phyloP scores from a whole-genome alignment of 495 filamentous ascomycete genomes.

The Podospora tetraspora region DNA sequence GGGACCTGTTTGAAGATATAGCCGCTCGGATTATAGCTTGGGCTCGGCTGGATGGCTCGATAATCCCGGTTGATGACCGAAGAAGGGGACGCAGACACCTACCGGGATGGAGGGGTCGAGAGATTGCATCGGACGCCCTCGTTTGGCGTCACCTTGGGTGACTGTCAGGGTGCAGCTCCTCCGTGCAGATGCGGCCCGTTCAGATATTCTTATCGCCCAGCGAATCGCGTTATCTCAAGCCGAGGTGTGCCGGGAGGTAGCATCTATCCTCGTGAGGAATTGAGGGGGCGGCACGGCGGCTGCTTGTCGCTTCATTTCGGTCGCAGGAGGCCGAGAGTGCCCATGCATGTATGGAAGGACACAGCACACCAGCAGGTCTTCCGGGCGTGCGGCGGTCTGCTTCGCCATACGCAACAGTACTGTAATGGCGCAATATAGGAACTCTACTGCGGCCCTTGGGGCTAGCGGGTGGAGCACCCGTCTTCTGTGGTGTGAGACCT shows the following conservation, averaged over 20 bases:
- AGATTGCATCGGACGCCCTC: slow-evolving; percentile 11
- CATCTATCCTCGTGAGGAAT: neutral
- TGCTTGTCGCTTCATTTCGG: neutral
- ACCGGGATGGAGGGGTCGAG: slow-evolving; percentile 13
- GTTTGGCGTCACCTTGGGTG: slow-evolving; percentile 7
- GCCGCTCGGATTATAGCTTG: neutral
- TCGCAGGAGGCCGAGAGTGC: neutral
- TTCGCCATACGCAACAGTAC: neutral
- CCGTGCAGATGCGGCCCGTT: slow-evolving; percentile 11
- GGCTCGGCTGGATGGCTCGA: slow-evolving; percentile 3
- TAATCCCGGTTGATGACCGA: slow-evolving; percentile 5
- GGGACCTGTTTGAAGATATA: slow-evolving; percentile 2
- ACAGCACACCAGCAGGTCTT: neutral
- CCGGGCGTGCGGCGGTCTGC: no score
- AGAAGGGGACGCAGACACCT: slow-evolving; percentile 5
- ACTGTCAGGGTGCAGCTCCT: slow-evolving; percentile 3
- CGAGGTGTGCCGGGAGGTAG: neutral
- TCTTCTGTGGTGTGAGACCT: neutral
- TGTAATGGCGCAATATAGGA: neutral
- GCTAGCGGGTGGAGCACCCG: neutral
- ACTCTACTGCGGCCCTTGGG: neutral
- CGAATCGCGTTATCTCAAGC: neutral
- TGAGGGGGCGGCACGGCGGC: neutral
- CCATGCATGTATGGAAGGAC: no score
- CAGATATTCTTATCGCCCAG: neutral